Base-by-base conservation (phyloP, 306 rosid species). In the Dryas octopetala region DNA sequence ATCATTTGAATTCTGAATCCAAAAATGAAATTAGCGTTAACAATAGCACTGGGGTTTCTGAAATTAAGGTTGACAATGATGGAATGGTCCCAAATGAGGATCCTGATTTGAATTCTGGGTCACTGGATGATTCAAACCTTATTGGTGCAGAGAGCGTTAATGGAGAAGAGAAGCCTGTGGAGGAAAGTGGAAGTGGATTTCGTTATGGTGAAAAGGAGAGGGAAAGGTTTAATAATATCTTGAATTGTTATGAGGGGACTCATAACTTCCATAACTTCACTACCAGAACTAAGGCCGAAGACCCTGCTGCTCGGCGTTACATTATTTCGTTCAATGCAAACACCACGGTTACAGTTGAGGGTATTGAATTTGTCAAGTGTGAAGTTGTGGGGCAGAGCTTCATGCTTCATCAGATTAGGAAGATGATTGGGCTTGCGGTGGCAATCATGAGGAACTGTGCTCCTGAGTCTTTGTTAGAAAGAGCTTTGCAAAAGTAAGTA, bases 341-440 rank as follows among this genome's bases (percentile, higher is more conserved):
- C 57, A 82, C 88, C 17, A 57, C 61, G 3, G 70, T 87, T 17
- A 77, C 70, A 1, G 91, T 94, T 58, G 89, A 86, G 41, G 98
- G 91, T 52, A 86, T 91, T 68, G 93, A 88, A 38, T 91, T 94
- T 74, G 91, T 90, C 6, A 94, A 90, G 85, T 94, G 98, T 55
- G 98, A 87, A 76, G 92, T 94, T 75, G 89, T 90, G 76, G 98
- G 98, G 46, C 96, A 94, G 85, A 94, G 98, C 86, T 94, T 94
- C 91, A 94, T 94, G 97, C 98, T 91, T 86, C 97, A 94, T 86
- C 98, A 94, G 79, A 94, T 94, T 73, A 85, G 97, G 66, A 90
- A 94, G 85, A 83, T 91, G 97, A 91, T 94, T 6, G 98, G 98
- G 82, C 84, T 94, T 72, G 96, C 96, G 0, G 98, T 90, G 82